Evolutionary conservation across 495 filamentous ascomycete genomes (phyloP).

Genomic region (Aspergillus bridgeri): DNA sequence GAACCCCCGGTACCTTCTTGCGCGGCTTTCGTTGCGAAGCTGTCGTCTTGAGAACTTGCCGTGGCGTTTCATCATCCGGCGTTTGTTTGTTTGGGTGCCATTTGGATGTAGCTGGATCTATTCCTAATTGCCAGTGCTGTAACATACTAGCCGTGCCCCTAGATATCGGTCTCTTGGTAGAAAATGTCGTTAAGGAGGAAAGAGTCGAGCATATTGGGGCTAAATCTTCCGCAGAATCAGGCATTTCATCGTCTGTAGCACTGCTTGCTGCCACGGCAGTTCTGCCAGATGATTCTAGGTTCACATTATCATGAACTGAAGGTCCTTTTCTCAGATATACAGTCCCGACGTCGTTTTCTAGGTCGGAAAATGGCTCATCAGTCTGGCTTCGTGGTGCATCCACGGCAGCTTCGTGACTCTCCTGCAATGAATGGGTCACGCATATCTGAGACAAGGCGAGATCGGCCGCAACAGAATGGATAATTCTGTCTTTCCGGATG

Average conservation of each 20-base stretch:
- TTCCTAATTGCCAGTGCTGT: slow-evolving; percentile 40
- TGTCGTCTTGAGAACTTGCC: slow-evolving; percentile 16
- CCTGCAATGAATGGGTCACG: slow-evolving; percentile 13
- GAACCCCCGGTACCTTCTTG: slow-evolving; percentile 18
- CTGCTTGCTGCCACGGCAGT: neutral
- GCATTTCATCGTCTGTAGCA: neutral
- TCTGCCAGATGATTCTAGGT: neutral
- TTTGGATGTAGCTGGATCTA: slow-evolving; percentile 35
- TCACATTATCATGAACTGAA: no score
- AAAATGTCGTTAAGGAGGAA: slow-evolving; percentile 31
- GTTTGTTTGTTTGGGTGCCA: slow-evolving; percentile 32
- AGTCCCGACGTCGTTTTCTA: neutral
- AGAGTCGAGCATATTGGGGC: slow-evolving; percentile 24
- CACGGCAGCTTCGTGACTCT: neutral
- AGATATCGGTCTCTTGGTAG: slow-evolving; percentile 21
- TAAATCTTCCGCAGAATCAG: neutral
- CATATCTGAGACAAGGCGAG: slow-evolving; percentile 35
- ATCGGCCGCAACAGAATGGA: slow-evolving; percentile 39
- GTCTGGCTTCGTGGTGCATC: slow-evolving; percentile 1
- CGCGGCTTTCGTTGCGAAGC: slow-evolving; percentile 23
- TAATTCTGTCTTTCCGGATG: slow-evolving; percentile 38
- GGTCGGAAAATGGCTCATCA: neutral
- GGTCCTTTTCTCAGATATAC: no score
- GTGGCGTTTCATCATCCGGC: slow-evolving; percentile 20
- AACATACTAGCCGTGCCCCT: slow-evolving; percentile 33